Conservation (phyloP, 805 yeast genomes). For the Metschnikowia gelsemii region DNA sequence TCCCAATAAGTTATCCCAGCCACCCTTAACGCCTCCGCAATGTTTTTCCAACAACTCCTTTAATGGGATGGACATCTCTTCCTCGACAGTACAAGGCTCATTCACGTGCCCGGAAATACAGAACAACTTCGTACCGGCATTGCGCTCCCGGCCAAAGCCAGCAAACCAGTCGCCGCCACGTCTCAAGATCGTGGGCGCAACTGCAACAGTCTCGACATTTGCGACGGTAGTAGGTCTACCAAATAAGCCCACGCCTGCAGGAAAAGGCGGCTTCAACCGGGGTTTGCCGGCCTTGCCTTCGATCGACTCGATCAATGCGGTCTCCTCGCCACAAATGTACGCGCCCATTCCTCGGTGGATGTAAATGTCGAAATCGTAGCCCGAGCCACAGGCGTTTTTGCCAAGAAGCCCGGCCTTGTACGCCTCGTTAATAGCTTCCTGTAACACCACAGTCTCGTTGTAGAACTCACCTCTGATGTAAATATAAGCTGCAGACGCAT, state of each 20-base stretch:
- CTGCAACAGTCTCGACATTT: slow-evolving; percentile 88
- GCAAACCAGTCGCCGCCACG: slow-evolving; percentile 90
- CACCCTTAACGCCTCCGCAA: slow-evolving; percentile 89
- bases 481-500: slow-evolving; percentile 89
- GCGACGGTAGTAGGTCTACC: slow-evolving; percentile 92
- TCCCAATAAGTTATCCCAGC: slow-evolving; percentile 88
- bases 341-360: slow-evolving; percentile 95
- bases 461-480: slow-evolving; percentile 90
- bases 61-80: slow-evolving; percentile 89
- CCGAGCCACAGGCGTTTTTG: slow-evolving; percentile 83
- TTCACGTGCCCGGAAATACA: slow-evolving; percentile 90
- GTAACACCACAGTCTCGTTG: slow-evolving; percentile 72
- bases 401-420: slow-evolving; percentile 79
- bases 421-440: slow-evolving; percentile 84
- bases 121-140: slow-evolving; percentile 77
- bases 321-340: slow-evolving; percentile 89
- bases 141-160: slow-evolving; percentile 80
- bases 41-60: slow-evolving; percentile 80
- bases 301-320: slow-evolving; percentile 81
- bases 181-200: slow-evolving; percentile 84
- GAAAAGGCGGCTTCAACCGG: slow-evolving; percentile 91
- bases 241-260: slow-evolving; percentile 88
- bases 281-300: slow-evolving; percentile 96
- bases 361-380: slow-evolving; percentile 78
- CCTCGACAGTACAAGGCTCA: slow-evolving; percentile 91